Conservation (phyloP, 192 early-diverging fungal species). For the Entomortierella parvispora region DNA sequence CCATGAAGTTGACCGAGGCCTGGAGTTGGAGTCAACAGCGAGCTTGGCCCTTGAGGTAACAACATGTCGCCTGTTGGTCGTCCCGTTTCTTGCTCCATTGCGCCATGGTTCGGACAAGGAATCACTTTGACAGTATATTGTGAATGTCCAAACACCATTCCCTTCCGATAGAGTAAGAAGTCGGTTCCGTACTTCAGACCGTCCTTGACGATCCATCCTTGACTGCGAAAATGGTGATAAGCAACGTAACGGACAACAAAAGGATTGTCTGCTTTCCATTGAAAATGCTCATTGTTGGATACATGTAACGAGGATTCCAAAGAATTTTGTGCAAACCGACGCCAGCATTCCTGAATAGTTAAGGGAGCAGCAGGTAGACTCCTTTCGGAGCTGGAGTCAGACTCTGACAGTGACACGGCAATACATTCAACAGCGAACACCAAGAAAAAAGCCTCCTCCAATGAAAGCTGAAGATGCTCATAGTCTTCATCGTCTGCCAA, state of each 20-base stretch:
- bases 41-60: neutral
- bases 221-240: constrained; percentile 84
- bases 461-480: constrained; percentile 75
- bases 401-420: constrained; percentile 33
- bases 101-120: constrained; percentile 1
- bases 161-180: constrained; percentile 71
- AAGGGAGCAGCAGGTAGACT: constrained; percentile 3
- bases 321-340: constrained; percentile 29
- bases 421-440: constrained; percentile 66
- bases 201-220: constrained; percentile 84
- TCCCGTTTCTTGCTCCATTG: neutral
- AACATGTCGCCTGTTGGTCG: neutral
- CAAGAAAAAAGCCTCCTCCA: constrained; percentile 82
- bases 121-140: constrained; percentile 49
- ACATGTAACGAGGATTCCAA: neutral
- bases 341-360: constrained; percentile 55
- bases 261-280: constrained; percentile 27
- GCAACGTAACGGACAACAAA: constrained; percentile 78
- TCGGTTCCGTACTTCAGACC: constrained; percentile 90
- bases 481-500: constrained; percentile 3
- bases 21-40: constrained; percentile 22
- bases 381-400: neutral
- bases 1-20: constrained; percentile 10
- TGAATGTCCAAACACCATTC: constrained; percentile 66
- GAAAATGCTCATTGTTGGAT: neutral